phyloP scores from a whole-genome alignment of 176 grass and related monocot species.

The Carex myosuroides region DNA sequence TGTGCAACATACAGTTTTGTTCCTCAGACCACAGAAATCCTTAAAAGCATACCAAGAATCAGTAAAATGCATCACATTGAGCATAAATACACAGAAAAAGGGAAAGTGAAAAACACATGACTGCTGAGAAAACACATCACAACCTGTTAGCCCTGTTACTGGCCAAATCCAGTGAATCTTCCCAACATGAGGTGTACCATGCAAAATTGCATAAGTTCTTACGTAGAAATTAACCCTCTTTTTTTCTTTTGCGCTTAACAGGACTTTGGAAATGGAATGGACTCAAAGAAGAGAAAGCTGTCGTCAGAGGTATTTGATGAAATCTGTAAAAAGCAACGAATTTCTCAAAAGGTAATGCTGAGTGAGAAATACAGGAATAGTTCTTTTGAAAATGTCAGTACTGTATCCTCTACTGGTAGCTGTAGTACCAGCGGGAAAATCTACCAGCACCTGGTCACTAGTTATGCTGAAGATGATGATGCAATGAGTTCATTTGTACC shows the following conservation, averaged over 20 bases:
- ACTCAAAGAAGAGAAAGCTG: slow-evolving; percentile 14
- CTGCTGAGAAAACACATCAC: background rate
- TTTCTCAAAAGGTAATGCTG: slow-evolving; percentile 2
- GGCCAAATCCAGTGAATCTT: background rate
- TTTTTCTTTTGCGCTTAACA: background rate
- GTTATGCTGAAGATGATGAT: slow-evolving; percentile 17
- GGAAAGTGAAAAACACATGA: background rate
- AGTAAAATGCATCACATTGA: background rate
- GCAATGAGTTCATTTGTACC: slow-evolving; percentile 20
- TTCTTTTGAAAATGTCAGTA: slow-evolving; percentile 17
- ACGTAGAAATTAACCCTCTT: background rate
- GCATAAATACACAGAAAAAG: background rate
- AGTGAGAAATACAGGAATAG: background rate
- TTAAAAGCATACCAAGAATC: background rate
- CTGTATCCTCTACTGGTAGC: slow-evolving; percentile 34
- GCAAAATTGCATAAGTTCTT: background rate
- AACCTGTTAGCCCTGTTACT: background rate
- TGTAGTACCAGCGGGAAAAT: slow-evolving; percentile 27
- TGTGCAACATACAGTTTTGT: background rate
- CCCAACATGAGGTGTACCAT: background rate
- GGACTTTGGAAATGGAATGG: slow-evolving; percentile 4
- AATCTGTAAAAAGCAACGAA: background rate
- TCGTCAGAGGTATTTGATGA: background rate
- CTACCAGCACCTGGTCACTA: slow-evolving; percentile 6
- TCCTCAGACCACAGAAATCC: background rate